A percentile compares a stretch with the other conserved stretches of the same genome.
Conservation (phyloP, 2,329 filamentous ascomycete genomes). For the Colletotrichum limetticola region DNA sequence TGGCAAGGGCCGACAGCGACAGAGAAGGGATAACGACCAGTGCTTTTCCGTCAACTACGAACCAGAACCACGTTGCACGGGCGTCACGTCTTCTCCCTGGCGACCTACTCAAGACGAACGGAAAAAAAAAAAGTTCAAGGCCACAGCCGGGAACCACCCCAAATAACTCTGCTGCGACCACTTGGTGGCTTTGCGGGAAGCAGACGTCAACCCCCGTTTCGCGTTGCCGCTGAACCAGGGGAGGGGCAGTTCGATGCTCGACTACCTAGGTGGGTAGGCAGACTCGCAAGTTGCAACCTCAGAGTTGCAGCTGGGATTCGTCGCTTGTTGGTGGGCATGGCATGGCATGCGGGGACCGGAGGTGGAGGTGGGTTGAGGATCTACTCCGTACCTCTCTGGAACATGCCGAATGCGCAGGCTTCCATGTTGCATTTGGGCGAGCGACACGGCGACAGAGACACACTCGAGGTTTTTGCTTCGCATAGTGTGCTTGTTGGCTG, state of each 20-base stretch:
- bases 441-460: slow-evolving; percentile 3
- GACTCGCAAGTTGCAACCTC: background rate
- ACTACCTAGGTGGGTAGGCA: background rate
- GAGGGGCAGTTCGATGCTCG: background rate
- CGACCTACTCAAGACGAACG: too few relatives aligned
- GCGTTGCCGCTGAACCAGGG: background rate
- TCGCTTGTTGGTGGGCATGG: background rate
- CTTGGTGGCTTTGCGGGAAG: background rate
- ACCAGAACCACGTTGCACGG: background rate
- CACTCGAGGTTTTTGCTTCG: background rate
- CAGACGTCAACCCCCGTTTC: background rate
- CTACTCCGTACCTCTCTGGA: background rate
- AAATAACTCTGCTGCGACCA: background rate
- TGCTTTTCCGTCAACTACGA: background rate
- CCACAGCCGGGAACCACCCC: background rate
- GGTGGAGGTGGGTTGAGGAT: background rate
- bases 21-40: background rate
- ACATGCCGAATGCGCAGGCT: background rate
- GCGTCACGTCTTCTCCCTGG: background rate
- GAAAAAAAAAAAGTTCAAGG: too few relatives aligned
- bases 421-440: slow-evolving; percentile 15
- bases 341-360: slow-evolving; percentile 4
- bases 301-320: background rate
- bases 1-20: background rate
- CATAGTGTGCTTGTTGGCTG: background rate